Evolutionary conservation across 2,329 filamentous ascomycete species (phyloP).

Genomic region (Raffaelea albimanens): DNA sequence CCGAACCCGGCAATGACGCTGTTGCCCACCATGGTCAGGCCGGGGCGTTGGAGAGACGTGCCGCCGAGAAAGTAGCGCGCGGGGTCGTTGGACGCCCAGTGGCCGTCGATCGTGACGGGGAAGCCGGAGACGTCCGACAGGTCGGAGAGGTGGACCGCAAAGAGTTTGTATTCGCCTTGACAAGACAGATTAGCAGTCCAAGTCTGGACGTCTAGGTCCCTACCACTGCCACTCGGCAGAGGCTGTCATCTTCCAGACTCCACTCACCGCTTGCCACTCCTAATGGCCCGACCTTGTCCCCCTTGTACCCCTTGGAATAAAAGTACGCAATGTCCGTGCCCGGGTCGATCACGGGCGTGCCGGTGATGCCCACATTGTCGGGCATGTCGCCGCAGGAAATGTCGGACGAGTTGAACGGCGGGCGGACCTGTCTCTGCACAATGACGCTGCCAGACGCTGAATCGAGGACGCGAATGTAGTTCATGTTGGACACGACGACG

Average conservation of each 20-base stretch:
- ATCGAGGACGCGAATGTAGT: conserved; percentile 28
- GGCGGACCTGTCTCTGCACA: conserved; percentile 24
- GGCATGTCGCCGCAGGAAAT: conserved; percentile 30
- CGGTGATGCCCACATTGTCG: conserved; percentile 26
- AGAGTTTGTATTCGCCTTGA: conserved; percentile 11
- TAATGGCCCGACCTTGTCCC: conserved; percentile 12
- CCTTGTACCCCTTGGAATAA: conserved; percentile 25
- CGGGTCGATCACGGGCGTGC: conserved; percentile 26
- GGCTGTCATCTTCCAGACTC: too few relatives aligned
- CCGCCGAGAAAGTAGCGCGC: conserved; percentile 42
- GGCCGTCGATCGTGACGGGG: conserved; percentile 37
- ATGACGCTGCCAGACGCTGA: conserved; percentile 29
- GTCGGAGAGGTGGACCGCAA: conserved; percentile 8
- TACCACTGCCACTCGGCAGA: too few relatives aligned
- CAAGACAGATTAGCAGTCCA: neutral
- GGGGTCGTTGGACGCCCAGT: conserved; percentile 33
- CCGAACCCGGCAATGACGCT: conserved; percentile 44
- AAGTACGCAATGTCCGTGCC: conserved; percentile 25
- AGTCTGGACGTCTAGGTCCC: too few relatives aligned
- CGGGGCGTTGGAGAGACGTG: conserved; percentile 40
- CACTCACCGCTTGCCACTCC: too few relatives aligned
- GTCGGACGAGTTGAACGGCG: conserved; percentile 28
- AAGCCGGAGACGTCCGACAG: conserved; percentile 20
- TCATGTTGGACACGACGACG: conserved; percentile 28
- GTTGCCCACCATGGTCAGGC: conserved; percentile 33